Evolutionary conservation across 108 stramenopile species (phyloP).

Genomic region (Pseudonitzschia multiseries): DNA sequence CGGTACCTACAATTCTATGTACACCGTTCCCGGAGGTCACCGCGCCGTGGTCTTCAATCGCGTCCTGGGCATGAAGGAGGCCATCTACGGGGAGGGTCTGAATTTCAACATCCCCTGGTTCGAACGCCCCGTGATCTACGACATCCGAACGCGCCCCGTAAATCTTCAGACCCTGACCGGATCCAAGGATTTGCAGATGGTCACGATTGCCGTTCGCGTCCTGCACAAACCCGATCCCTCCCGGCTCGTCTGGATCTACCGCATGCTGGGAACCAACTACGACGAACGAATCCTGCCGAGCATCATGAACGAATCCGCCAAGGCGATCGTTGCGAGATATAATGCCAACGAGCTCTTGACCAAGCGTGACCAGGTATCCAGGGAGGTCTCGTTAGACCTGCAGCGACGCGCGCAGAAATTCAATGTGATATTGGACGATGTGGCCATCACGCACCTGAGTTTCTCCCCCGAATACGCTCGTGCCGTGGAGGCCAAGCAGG

Average conservation of each 20-base stretch:
- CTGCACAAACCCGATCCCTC: conserved; percentile 91
- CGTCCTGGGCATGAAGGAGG: conserved; percentile 89
- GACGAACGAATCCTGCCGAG: conserved; percentile 98
- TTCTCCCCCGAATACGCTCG: conserved; percentile 98
- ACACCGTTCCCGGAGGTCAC: conserved; percentile 96
- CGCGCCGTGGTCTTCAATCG: conserved; percentile 97
- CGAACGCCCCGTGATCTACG: conserved; percentile 93
- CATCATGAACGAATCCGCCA: conserved; percentile 99
- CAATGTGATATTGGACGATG: conserved; percentile 93
- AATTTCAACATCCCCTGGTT: conserved; percentile 99
- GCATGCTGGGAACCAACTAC: conserved; percentile 92
- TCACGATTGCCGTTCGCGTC: conserved; percentile 98
- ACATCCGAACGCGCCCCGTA: conserved; percentile 95
- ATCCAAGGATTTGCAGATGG: conserved; percentile 99
- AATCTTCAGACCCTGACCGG: conserved; percentile 96
- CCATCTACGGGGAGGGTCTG: conserved; percentile 92
- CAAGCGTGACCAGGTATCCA: conserved; percentile 94
- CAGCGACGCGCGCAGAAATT: conserved; percentile 82
- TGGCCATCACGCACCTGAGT: conserved; percentile 97
- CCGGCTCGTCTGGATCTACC: conserved; percentile 94
- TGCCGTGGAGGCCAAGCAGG: conserved; percentile 99
- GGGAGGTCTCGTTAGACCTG: conserved; percentile 83
- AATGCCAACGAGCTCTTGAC: conserved; percentile 99
- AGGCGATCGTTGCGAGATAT: conserved; percentile 98
- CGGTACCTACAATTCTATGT: conserved; percentile 92